Base-by-base conservation (phyloP, 2,329 filamentous ascomycete genomes). In the Pseudopyrenochaeta lycopersici region DNA sequence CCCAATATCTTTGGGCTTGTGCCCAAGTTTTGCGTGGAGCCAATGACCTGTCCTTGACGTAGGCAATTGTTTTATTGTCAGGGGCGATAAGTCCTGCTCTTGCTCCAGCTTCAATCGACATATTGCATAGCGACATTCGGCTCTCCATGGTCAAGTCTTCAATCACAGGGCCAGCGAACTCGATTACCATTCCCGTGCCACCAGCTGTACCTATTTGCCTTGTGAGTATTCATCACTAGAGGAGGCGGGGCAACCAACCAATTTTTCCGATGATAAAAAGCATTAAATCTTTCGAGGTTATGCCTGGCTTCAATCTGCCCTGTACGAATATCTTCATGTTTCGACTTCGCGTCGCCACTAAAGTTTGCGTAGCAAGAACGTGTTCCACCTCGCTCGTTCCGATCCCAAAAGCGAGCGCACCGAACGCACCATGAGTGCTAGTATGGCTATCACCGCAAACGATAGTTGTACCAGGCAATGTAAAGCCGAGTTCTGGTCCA, bases 51-150 rank as follows among this genome's bases (percentile, higher is more conserved):
- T 90, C 91, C 82, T 95, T 95, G 70, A 99, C 89, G 75, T 98
- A 99, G 64, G 96, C 91, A 67, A 97, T 97, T 23, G 95, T 98
- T 53, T 83, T 90, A 72, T 97, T 89, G 72, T 99, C 95, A 4
- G 95, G 95, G 7, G 95, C 95, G 54, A 99, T 89, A 92, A 99
- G 96, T 64, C 95, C 95, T 56, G 94, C 94, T 79, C 95, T 86
- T 42, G 95, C 95, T 78, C 95, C 95, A 65, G 84, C 95, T 82
- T 99, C 95, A 66, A 98, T 97, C 14, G 93, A 92, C 95, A 98
- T 98, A 82, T 99, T 99, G 83, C 95, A 98, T 76, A 99, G 96
- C 60, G 93, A 97, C 95, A 99, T 98, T 65, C 95, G 88, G 38
- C 94, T 95, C 79, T 98, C 95, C 86, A 99, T 97, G 78, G 91